Percentiles rank a stretch among this genome's conserved stretches.
These are phyloP conservation scores for Colletotrichum sp. DNA, from an alignment of 2,329 filamentous ascomycete species.

Conservation along the genomic window DNA sequence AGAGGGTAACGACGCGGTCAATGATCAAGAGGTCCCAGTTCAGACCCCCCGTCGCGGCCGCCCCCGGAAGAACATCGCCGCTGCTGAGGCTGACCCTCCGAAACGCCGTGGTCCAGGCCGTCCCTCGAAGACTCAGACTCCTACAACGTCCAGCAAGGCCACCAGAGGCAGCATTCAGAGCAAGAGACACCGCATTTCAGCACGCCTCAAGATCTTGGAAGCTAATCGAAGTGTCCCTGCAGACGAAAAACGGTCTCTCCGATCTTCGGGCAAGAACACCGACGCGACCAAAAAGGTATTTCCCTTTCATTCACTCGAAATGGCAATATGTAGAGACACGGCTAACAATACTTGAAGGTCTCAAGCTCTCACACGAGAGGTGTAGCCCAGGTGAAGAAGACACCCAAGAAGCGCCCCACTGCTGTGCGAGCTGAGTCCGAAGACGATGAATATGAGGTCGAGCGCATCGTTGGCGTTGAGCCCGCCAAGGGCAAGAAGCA, in stretches of 20 bases:
- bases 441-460: constrained; percentile 49
- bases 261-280: not conserved
- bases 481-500: constrained; percentile 41
- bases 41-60: not conserved
- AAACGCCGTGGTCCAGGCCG: not conserved
- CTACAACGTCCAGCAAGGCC: not conserved
- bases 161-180: not conserved
- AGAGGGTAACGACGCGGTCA: not conserved
- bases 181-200: not conserved
- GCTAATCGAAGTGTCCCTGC: not conserved
- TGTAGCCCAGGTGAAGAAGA: not conserved
- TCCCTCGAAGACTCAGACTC: not conserved
- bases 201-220: not conserved
- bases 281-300: not conserved
- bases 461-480: constrained; percentile 47
- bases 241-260: not conserved
- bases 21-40: not conserved
- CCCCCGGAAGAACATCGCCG: not conserved
- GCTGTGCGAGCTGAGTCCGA: not conserved
- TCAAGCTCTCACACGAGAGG: not conserved
- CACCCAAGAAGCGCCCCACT: not conserved
- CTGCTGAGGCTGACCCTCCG: not conserved
- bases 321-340: not conserved
- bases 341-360: not conserved
- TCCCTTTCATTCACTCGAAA: not conserved